Base-by-base conservation (phyloP, 208 protist species). In the Naegleria lovaniensis region DNA sequence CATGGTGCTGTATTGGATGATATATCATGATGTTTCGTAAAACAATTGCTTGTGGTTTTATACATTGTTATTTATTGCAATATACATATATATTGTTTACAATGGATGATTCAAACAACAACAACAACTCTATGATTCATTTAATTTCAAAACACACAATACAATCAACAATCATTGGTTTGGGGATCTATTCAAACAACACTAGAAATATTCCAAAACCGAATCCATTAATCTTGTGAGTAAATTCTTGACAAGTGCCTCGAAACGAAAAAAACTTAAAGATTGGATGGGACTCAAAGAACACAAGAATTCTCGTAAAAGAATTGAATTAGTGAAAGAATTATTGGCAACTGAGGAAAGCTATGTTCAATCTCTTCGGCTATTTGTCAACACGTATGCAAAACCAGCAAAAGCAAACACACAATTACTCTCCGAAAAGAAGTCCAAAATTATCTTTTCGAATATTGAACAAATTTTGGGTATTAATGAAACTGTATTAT, bases 381-480 rank as follows among this genome's bases (percentile, higher is more conserved):
- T 79, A 79, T 79, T 79, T 36, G 67, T 79, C 7, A 79, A 79
- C n/a, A 36, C 67, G 0, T 79, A 36, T 36, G 67, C 67, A 13
- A 79, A 79, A 79, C 67, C 67, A 29, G 67, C 29, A 79, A 79
- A 79, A 79, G 29, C 16, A 79, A 79, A 79, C n/a, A 79, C 67
- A 13, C 16, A 79, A 36, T 79, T 79, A 79, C 25, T 79, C 5
- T 79, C 67, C 9, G 67, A 79, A 79, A 79, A 79, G 67, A 79
- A 79, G 9, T 29, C 67, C 19, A 79, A 79, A 79, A 79, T 79
- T 13, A 79, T 79, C 67, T 79, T 79, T 79, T 79, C 67, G 36
- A 79, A 79, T 79, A 79, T 79, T 79, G 67, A 79, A 79, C 67
- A 79, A 79, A 79, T 79, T 79, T 79, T 79, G 67, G 67, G 67